A percentile compares a stretch with the other conserved stretches of the same genome.
phyloP scores from a whole-genome alignment of 2,329 filamentous ascomycete species.

The Aureobasidium mangrovei region DNA sequence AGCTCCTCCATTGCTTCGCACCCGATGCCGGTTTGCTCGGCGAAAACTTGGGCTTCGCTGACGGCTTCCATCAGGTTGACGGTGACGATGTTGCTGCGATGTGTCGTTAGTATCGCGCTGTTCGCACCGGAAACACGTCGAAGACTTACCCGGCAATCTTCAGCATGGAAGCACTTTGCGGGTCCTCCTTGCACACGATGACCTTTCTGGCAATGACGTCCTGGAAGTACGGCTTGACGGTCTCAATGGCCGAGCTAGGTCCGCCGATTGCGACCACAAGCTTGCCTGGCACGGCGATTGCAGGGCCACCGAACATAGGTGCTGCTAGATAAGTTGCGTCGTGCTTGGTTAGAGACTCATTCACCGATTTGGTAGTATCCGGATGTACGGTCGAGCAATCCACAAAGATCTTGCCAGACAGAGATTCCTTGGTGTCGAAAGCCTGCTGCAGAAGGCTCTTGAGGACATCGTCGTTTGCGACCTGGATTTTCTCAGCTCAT shows the following conservation, averaged over 20 bases:
- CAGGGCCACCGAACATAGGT: constrained; percentile 38
- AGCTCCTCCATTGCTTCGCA: constrained; percentile 34
- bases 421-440: constrained; percentile 10
- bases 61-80: constrained; percentile 39
- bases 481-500: neutral
- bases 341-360: constrained; percentile 27
- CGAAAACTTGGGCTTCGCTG: constrained; percentile 39
- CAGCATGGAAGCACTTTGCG: constrained; percentile 34
- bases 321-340: constrained; percentile 27
- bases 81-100: constrained; percentile 32
- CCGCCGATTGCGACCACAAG: constrained; percentile 39
- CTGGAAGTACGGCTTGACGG: constrained; percentile 34
- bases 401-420: constrained; percentile 25
- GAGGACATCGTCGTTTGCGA: constrained; percentile 9
- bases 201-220: constrained; percentile 36
- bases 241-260: constrained; percentile 18
- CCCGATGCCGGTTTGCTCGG: constrained; percentile 38
- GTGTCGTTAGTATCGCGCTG: neutral
- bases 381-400: constrained; percentile 29
- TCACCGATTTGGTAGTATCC: constrained; percentile 27
- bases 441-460: constrained; percentile 6
- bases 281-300: constrained; percentile 37
- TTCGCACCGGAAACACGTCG: neutral
- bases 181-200: constrained; percentile 37
- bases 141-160: constrained; percentile 32